A percentile compares a stretch with the other conserved stretches of the same genome.
phyloP scores from a whole-genome alignment of 1,284 basidiomycete species.

The Sporisorium exsertum region DNA sequence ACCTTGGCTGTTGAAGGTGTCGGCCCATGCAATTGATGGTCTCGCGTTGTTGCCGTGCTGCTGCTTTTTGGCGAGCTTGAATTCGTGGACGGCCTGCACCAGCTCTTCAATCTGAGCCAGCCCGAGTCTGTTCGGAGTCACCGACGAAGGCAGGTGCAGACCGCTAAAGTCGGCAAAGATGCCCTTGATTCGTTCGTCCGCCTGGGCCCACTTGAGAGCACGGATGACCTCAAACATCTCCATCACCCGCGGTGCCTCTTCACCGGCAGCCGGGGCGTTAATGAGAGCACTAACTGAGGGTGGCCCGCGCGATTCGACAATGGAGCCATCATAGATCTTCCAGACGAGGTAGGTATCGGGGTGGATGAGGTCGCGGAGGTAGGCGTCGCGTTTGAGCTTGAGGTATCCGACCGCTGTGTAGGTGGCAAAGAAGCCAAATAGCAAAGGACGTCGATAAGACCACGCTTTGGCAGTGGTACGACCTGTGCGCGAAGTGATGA shows the following conservation, averaged over 20 bases:
- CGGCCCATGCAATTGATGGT: constrained; percentile 70
- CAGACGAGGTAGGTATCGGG: constrained; percentile 66
- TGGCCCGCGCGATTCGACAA: constrained; percentile 60
- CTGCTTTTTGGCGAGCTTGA: constrained; percentile 68
- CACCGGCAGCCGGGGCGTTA: constrained; percentile 42
- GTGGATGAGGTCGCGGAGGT: constrained; percentile 50
- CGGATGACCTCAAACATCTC: constrained; percentile 70
- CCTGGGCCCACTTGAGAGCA: constrained; percentile 69
- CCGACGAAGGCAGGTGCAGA: constrained; percentile 67
- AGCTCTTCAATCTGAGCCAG: constrained; percentile 71
- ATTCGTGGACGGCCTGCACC: constrained; percentile 69
- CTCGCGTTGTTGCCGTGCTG: constrained; percentile 57
- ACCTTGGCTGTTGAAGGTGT: constrained; percentile 70
- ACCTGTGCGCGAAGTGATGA: constrained; percentile 39
- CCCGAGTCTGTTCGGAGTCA: constrained; percentile 64
- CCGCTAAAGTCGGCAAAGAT: constrained; percentile 71
- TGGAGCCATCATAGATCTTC: constrained; percentile 66
- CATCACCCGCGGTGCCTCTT: constrained; percentile 62
- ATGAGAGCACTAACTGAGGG: constrained; percentile 51
- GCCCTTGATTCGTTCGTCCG: constrained; percentile 70
- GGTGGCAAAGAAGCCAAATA: constrained; percentile 47
- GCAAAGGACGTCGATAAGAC: constrained; percentile 44
- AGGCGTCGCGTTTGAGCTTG: constrained; percentile 49
- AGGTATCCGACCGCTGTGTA: constrained; percentile 52
- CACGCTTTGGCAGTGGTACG: constrained; percentile 41